These are phyloP conservation scores for Teunomyces atbi DNA, from an alignment of 805 yeast genomes.

Conservation along the genomic window DNA sequence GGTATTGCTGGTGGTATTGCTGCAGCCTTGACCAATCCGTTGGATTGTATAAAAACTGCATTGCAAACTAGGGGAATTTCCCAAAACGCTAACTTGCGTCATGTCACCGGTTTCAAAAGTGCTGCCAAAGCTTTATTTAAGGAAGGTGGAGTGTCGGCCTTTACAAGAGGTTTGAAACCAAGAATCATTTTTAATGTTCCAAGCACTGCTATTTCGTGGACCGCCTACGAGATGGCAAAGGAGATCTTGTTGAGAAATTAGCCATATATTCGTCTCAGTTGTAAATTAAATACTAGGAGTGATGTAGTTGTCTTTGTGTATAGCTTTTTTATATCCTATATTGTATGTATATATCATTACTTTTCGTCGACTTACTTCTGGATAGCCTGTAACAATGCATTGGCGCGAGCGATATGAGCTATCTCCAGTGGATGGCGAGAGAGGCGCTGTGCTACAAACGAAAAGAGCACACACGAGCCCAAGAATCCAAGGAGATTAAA, in stretches of 20 bases:
- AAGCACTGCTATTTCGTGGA: conserved; percentile 96
- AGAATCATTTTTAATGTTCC: conserved; percentile 92
- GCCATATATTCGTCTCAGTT: not conserved
- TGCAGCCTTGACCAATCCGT: conserved; percentile 91
- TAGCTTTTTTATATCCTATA: not conserved
- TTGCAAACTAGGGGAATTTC: conserved; percentile 76
- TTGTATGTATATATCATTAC: conserved; percentile 5
- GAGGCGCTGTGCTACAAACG: conserved; percentile 69
- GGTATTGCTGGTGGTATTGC: conserved; percentile 94
- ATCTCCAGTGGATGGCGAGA: conserved; percentile 31
- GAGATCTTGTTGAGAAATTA: conserved; percentile 46
- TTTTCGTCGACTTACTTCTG: conserved; percentile 8
- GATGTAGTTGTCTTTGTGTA: not conserved
- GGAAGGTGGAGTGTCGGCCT: conserved; percentile 63
- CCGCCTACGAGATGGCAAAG: conserved; percentile 96
- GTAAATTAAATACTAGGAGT: not conserved
- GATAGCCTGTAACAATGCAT: conserved; percentile 24
- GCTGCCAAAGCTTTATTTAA: conserved; percentile 69
- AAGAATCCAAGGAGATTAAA: conserved; percentile 76
- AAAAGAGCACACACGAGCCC: conserved; percentile 77
- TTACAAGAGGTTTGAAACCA: conserved; percentile 83
- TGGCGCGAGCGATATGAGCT: conserved; percentile 29
- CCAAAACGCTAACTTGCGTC: conserved; percentile 45
- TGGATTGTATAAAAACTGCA: conserved; percentile 90
- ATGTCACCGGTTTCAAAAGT: conserved; percentile 62